Evolutionary conservation across 768 basidiomycete genomes (phyloP).

Genomic region (Amanita jacksonii): DNA sequence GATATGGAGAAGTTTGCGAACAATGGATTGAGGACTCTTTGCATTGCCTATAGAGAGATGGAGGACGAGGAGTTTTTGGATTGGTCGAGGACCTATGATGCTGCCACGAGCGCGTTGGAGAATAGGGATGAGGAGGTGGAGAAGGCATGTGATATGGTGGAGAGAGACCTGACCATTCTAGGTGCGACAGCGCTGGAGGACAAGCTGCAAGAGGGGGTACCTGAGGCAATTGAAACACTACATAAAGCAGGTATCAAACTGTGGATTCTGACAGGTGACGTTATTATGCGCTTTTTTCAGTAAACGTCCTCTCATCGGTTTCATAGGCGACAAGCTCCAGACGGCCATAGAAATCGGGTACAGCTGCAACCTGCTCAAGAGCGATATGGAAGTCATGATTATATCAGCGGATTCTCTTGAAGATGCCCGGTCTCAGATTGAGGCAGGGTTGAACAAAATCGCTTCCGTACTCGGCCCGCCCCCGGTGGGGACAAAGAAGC

Average conservation of each 20-base stretch:
- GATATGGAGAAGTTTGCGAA: conserved; percentile 96
- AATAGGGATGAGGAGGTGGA: conserved; percentile 91
- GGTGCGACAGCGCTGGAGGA: conserved; percentile 97
- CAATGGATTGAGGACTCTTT: conserved; percentile 82
- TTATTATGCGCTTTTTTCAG: too few relatives aligned
- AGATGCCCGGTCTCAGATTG: conserved; percentile 75
- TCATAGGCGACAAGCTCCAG: conserved; percentile 86
- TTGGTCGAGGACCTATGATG: conserved; percentile 78
- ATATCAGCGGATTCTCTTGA: conserved; percentile 75
- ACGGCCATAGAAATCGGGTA: conserved; percentile 98
- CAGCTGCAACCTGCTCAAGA: conserved; percentile 90
- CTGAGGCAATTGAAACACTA: conserved; percentile 87
- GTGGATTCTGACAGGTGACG: conserved; percentile 92
- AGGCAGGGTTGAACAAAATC: conserved; percentile 91
- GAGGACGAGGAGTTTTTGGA: conserved; percentile 74
- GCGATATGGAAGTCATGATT: conserved; percentile 96
- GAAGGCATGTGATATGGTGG: conserved; percentile 74
- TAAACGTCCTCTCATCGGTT: too few relatives aligned
- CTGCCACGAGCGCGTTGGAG: conserved; percentile 63
- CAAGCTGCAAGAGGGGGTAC: conserved; percentile 94
- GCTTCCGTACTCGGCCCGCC: conserved; percentile 79
- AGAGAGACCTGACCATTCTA: conserved; percentile 74
- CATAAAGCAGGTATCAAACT: conserved; percentile 94
- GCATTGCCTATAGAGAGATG: conserved; percentile 74
- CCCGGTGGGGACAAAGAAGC: conserved; percentile 39